Conservation (phyloP, 305 asterid species). For the Withania somnifera region DNA sequence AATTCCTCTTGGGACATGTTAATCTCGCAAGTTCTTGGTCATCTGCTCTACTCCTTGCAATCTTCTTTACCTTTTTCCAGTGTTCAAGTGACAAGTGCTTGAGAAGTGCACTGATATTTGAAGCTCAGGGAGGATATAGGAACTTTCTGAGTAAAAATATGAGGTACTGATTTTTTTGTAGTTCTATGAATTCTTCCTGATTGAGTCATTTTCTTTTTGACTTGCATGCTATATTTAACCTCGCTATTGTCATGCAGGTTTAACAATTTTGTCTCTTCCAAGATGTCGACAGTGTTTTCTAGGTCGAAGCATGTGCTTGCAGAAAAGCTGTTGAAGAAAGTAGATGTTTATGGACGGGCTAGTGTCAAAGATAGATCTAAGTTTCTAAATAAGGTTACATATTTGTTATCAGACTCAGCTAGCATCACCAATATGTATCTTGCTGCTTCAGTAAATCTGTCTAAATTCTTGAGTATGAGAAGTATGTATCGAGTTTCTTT, state of each 20-base stretch:
- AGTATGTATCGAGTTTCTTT: background rate
- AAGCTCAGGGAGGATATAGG: constrained; percentile 45
- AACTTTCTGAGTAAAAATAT: constrained; percentile 31
- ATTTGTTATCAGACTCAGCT: background rate
- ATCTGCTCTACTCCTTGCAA: background rate
- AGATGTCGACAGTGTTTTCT: constrained; percentile 24
- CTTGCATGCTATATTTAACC: background rate
- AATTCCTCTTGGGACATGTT: background rate
- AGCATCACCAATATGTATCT: background rate
- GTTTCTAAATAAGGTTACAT: constrained; percentile 21
- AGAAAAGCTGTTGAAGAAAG: constrained; percentile 46
- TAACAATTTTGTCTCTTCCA: constrained; percentile 33
- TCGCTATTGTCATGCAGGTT: constrained; percentile 36
- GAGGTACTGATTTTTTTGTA: constrained; percentile 33
- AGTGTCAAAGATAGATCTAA: constrained; percentile 10
- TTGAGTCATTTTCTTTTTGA: background rate
- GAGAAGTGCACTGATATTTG: constrained; percentile 42
- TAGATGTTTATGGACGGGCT: constrained; percentile 40
- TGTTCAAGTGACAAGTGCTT: constrained; percentile 54
- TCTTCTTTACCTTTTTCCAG: constrained; percentile 29
- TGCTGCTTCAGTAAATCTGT: background rate
- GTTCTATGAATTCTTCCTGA: background rate
- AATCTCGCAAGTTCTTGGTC: background rate
- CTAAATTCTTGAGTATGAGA: background rate
- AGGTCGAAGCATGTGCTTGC: constrained; percentile 62